Evolutionary conservation across 73 alveolate genomes (phyloP), one percentile per base, ranked within the genome.

Genomic region (Uronychia setigera): DNA sequence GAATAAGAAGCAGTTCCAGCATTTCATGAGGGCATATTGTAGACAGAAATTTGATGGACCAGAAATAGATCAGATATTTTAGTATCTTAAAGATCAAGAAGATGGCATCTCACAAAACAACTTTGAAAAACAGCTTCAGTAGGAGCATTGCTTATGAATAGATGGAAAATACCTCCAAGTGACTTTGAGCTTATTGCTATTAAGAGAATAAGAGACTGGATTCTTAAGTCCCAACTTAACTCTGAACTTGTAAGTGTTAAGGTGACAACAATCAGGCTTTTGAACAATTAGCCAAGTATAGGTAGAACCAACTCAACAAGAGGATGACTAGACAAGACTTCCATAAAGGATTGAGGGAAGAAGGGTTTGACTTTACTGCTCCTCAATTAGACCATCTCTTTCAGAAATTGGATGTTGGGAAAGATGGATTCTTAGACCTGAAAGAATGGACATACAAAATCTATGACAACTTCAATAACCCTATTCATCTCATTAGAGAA

Each of bases 391-490:
- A 90, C 58, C 78, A 78, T 0, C 34, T 90, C n/a, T 90, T 90
- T 67, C 77, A 32, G 58, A 29, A 77, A 1, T 80, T 90, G 9
- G 95, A 90, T 60, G 79, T 31, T 25, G 83, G 79, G 32, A 58
- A 59, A 46, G 95, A 90, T 80, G 95, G 95, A 26, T 86, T 34
- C 25, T 34, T 90, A 11, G 95, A 90, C 33, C 31, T 58, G 19
- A 91, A 90, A 13, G 95, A 90, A n/a, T 90, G 95, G 95, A 57
- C 59, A n/a, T 13, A 74, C 33, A 90, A 86, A 58, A 82, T 90
- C 29, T 90, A 90, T 77, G 93, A 84, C 28, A 91, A 90, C 77
- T 60, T 80, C 31, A 76, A 33, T 33, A 90, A 90, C 59, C 95
- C 95, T 0, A 58, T 90, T 0, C 86, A 90, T 46, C 58, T 90